phyloP scores from a whole-genome alignment of 2,329 filamentous ascomycete species.

The Monosporascus sp. region DNA sequence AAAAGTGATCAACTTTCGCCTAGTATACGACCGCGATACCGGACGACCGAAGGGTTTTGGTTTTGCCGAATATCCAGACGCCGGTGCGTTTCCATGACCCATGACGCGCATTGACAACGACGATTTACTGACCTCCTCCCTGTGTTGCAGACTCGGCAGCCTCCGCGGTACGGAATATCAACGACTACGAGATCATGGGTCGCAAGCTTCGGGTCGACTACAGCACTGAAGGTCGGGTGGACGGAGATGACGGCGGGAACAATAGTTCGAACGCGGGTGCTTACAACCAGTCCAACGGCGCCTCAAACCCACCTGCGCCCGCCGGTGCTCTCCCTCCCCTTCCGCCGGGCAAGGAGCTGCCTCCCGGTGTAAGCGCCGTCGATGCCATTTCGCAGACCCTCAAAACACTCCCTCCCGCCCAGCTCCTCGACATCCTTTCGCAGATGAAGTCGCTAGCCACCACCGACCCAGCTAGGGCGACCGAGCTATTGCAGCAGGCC shows the following conservation, averaged over 20 bases:
- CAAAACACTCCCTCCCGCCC: constrained; percentile 75
- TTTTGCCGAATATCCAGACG: constrained; percentile 91
- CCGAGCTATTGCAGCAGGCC: constrained; percentile 78
- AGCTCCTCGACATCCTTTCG: constrained; percentile 86
- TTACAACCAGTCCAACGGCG: constrained; percentile 21
- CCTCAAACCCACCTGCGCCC: constrained; percentile 27
- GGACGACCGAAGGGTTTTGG: constrained; percentile 94
- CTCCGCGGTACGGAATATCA: constrained; percentile 89
- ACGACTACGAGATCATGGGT: constrained; percentile 93
- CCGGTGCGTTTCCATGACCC: constrained; percentile 48
- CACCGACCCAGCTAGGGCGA: constrained; percentile 75
- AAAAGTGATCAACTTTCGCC: constrained; percentile 82
- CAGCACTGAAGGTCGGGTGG: constrained; percentile 80
- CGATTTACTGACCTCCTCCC: constrained; percentile 1
- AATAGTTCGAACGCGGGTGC: constrained; percentile 10
- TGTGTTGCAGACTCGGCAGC: constrained; percentile 64
- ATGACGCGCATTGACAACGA: not conserved
- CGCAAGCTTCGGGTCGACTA: constrained; percentile 93
- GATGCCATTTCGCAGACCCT: constrained; percentile 92
- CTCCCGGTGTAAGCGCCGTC: constrained; percentile 73
- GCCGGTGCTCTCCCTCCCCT: constrained; percentile 67
- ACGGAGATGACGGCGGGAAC: constrained; percentile 48
- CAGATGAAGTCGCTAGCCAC: constrained; percentile 92
- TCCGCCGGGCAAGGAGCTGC: constrained; percentile 77
- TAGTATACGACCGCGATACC: constrained; percentile 94